Conservation (phyloP, 2,329 filamentous ascomycete species). For the Calonectria ilicicola region DNA sequence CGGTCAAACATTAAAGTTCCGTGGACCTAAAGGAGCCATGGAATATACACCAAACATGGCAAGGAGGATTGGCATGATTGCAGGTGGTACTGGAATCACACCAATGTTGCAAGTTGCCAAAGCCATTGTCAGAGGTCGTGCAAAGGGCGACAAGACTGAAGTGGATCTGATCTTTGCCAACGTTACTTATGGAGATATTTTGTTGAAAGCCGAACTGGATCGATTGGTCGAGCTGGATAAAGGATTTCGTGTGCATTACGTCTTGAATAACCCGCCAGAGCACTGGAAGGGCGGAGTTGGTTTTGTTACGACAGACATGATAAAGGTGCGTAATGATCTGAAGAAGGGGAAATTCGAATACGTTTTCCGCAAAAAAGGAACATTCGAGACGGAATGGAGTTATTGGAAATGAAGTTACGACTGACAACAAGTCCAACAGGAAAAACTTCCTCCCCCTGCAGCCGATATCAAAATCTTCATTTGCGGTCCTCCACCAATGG, state of each 20-base stretch:
- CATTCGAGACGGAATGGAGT: not conserved
- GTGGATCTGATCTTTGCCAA: constrained; percentile 97
- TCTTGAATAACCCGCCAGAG: constrained; percentile 92
- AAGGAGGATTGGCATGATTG: constrained; percentile 94
- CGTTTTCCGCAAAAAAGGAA: not conserved
- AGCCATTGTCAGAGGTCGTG: constrained; percentile 84
- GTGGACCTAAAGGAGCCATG: constrained; percentile 95
- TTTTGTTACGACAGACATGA: constrained; percentile 94
- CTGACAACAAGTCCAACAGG: not conserved
- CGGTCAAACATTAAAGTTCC: constrained; percentile 87
- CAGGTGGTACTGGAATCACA: constrained; percentile 95
- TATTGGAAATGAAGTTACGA: too few species aligned
- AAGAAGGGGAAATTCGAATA: not conserved
- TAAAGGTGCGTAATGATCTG: constrained; percentile 68
- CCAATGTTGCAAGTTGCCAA: constrained; percentile 96
- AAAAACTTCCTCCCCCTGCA: not conserved
- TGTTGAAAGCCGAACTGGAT: constrained; percentile 91
- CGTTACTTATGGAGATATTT: constrained; percentile 89
- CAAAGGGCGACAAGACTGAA: constrained; percentile 83
- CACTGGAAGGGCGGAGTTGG: constrained; percentile 91
- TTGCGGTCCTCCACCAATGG: constrained; percentile 85
- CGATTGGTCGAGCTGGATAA: constrained; percentile 79
- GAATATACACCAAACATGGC: constrained; percentile 97
- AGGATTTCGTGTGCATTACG: constrained; percentile 89
- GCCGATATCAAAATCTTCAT: not conserved